A percentile compares a stretch with the other conserved stretches of the same genome.
Evolutionary conservation across 176 grass and related monocot genomes (phyloP).

Genomic region (Oryza nivara): DNA sequence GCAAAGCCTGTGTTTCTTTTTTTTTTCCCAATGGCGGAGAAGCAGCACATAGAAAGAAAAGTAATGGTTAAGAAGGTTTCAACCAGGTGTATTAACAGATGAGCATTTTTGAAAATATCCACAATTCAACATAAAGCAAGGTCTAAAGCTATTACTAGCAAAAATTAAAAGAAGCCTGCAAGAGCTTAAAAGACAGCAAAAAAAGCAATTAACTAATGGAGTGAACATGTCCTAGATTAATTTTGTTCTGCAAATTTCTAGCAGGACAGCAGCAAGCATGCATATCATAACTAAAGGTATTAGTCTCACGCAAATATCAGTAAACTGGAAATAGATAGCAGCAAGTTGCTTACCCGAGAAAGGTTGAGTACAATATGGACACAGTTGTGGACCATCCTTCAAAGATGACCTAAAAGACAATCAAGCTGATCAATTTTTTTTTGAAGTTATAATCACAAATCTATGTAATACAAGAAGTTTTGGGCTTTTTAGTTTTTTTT

Average conservation of each 20-base stretch:
- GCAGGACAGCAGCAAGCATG: background rate
- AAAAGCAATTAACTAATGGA: background rate
- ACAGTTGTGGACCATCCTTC: constrained; percentile 81
- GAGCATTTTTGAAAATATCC: background rate
- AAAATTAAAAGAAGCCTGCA: background rate
- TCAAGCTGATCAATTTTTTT: constrained; percentile 27
- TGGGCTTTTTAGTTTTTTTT: background rate
- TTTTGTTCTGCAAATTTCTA: background rate
- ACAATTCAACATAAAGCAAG: background rate
- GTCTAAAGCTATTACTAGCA: background rate
- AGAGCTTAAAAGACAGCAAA: background rate
- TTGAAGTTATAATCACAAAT: background rate
- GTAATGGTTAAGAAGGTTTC: background rate
- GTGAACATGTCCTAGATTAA: background rate
- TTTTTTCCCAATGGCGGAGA: constrained; percentile 4
- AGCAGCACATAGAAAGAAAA: background rate
- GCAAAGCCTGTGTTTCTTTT: background rate
- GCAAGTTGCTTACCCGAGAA: constrained; percentile 66
- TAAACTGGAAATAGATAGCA: background rate
- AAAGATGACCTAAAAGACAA: constrained; percentile 72
- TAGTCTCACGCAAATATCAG: constrained; percentile 6
- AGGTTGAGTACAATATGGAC: constrained; percentile 90
- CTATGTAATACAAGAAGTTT: background rate
- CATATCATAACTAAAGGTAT: background rate
- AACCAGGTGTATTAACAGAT: background rate